These are phyloP conservation scores for Thermoascus crustaceus DNA, from an alignment of 2,329 filamentous ascomycete species.

Conservation along the genomic window DNA sequence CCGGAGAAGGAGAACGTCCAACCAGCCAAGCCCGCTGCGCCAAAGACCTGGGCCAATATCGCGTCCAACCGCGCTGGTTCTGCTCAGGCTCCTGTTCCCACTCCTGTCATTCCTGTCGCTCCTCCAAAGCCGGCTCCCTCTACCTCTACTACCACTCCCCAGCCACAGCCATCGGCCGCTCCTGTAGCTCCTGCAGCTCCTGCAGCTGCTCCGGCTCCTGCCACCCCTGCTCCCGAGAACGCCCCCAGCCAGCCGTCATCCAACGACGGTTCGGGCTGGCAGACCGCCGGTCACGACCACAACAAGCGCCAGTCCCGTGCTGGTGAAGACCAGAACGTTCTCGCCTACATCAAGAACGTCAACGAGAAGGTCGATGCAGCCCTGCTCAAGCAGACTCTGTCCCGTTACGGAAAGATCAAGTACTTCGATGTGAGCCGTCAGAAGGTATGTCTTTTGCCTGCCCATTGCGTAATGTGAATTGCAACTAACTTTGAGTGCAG, in stretches of 20 bases:
- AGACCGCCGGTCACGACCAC: constrained; percentile 69
- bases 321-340: constrained; percentile 63
- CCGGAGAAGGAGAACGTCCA: constrained; percentile 47
- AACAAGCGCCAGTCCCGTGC: constrained; percentile 73
- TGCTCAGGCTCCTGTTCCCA: constrained; percentile 26
- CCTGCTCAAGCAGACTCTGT: constrained; percentile 61
- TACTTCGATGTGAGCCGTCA: constrained; percentile 57
- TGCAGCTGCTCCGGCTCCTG: constrained; percentile 27
- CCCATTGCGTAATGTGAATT: neutral
- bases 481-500: constrained; percentile 39
- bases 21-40: constrained; percentile 44
- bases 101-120: constrained; percentile 25
- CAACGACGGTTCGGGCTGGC: constrained; percentile 65
- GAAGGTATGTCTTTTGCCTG: constrained; percentile 55
- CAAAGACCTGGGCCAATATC: constrained; percentile 58
- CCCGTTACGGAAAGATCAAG: constrained; percentile 57
- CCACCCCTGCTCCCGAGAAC: constrained; percentile 41
- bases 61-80: constrained; percentile 40
- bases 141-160: no score
- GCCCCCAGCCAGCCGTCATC: constrained; percentile 75
- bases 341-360: constrained; percentile 94
- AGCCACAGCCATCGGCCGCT: constrained; percentile 28
- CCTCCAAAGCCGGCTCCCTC: constrained; percentile 27
- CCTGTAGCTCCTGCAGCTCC: constrained; percentile 28
- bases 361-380: constrained; percentile 75